These are phyloP conservation scores for Psilocybe mexicana DNA, from an alignment of 1,284 basidiomycete genomes.

Conservation along the genomic window DNA sequence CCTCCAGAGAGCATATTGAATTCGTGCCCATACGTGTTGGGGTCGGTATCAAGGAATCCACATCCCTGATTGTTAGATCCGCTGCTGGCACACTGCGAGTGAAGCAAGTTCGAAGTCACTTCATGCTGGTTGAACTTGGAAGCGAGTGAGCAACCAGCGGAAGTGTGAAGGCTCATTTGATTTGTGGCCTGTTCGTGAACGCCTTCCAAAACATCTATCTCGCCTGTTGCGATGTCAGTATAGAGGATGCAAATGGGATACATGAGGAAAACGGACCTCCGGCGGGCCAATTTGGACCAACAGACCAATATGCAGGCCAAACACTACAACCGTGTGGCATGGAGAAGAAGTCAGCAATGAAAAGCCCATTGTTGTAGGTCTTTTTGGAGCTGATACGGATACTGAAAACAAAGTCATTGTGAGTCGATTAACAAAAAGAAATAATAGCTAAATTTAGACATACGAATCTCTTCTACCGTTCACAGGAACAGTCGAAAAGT, in stretches of 20 bases:
- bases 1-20: conserved; percentile 74
- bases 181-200: conserved; percentile 61
- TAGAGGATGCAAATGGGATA: not conserved
- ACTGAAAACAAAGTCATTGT: conserved; percentile 33
- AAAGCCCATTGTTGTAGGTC: conserved; percentile 67
- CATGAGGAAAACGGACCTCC: conserved; percentile 41
- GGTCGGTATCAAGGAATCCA: conserved; percentile 54
- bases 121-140: conserved; percentile 32
- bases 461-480: conserved; percentile 68
- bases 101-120: conserved; percentile 33
- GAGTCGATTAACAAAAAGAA: conserved; percentile 4
- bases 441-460: conserved; percentile 27
- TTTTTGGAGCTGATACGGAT: conserved; percentile 74
- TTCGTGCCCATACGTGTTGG: conserved; percentile 61
- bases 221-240: conserved; percentile 34
- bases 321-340: conserved; percentile 82
- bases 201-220: conserved; percentile 77
- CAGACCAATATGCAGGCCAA: conserved; percentile 77
- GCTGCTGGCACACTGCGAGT: conserved; percentile 50
- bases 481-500: conserved; percentile 45
- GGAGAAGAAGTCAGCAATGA: conserved; percentile 74
- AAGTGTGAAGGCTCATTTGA: conserved; percentile 73
- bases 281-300: conserved; percentile 72
- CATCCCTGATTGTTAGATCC: conserved; percentile 65
- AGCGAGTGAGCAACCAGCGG: conserved; percentile 46